These are phyloP conservation scores for Colletotrichum salicis DNA, from an alignment of 2,329 filamentous ascomycete species.

Conservation along the genomic window DNA sequence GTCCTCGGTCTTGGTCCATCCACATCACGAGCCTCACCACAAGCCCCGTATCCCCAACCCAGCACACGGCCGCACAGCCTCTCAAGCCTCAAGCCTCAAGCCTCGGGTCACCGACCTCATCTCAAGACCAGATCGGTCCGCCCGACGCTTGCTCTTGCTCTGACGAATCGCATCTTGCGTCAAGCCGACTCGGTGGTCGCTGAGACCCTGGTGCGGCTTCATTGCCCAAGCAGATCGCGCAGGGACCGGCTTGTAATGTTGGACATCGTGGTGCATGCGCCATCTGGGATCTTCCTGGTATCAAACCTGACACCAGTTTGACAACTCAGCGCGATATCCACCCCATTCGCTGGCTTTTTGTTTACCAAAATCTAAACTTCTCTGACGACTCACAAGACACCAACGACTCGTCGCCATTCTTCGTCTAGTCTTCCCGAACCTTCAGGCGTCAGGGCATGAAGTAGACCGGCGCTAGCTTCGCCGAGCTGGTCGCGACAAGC, in stretches of 20 bases:
- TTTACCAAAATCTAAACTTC: slow-evolving; percentile 37
- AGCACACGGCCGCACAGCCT: slow-evolving; percentile 11
- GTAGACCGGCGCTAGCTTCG: slow-evolving; percentile 35
- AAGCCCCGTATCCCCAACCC: slow-evolving; percentile 15
- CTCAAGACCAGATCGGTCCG: slow-evolving; percentile 29
- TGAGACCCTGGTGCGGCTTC: slow-evolving; percentile 55
- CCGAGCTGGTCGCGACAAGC: slow-evolving; percentile 37
- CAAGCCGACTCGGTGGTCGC: slow-evolving; percentile 37
- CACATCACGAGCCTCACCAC: slow-evolving; percentile 32
- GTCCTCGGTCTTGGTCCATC: slow-evolving; percentile 21
- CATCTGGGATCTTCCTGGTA: slow-evolving; percentile 55
- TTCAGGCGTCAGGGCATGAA: slow-evolving; percentile 37
- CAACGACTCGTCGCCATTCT: slow-evolving; percentile 36
- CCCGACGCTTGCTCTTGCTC: slow-evolving; percentile 20
- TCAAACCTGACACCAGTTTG: slow-evolving; percentile 49
- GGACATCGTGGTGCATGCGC: slow-evolving; percentile 48
- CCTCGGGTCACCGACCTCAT: slow-evolving; percentile 12
- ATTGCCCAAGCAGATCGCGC: slow-evolving; percentile 50
- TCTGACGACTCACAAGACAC: slow-evolving; percentile 36
- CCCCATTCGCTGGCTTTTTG: slow-evolving; percentile 39
- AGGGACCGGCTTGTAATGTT: slow-evolving; percentile 54
- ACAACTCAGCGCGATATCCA: slow-evolving; percentile 49
- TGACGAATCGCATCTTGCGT: slow-evolving; percentile 37
- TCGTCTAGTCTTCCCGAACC: slow-evolving; percentile 35
- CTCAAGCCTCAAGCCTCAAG: background rate